Evolutionary conservation across 345 rosid species (phyloP), one percentile per base, ranked within the genome.

Genomic region (Laguncularia racemosa): DNA sequence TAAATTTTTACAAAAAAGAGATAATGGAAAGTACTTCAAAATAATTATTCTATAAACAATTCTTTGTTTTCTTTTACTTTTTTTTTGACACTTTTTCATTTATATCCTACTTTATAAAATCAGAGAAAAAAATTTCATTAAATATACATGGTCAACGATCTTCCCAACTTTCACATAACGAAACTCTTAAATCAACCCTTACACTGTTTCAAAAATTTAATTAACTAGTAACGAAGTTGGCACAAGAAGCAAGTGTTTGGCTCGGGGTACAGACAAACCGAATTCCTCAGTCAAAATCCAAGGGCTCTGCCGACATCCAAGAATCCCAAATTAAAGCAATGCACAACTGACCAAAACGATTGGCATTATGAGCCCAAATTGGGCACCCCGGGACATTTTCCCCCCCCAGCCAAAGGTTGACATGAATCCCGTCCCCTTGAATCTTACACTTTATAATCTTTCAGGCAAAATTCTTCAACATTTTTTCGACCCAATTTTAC

Each of bases 301-400:
- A 43, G 14, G 40, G 23, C 46, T 18, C 18, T 0, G 48, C 47
- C 18, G 26, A 55, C 59, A 38, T n/a, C 2, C 59, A 5, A 48
- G 59, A 45, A 55, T 21, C 40, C 59, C 48, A 48, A 55, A 12
- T 16, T 43, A 26, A 55, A 55, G 59, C 59, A 55, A 43, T 55
- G 59, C 59, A 40, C 48, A 3, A 55, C 13, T 55, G 59, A 4
- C 59, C 12, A 55, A 21, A 16, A 55, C 44, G 19, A 55, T 14
- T 16, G 6, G 19, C 19, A 2, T 33, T 14, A 21, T 55, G 8
- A 55, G 20, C 16, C 48, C 48, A 10, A 40, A 20, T 13, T 26
- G n/a, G n/a, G 20, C 48, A 40, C 8, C 16, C 46, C 48, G 3
- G 48, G 59, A 17, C 59, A 55, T 7, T 21, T 47, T 16, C 59